phyloP scores from a whole-genome alignment of 1,139 yeast genomes.

The Candida glucosophila region DNA sequence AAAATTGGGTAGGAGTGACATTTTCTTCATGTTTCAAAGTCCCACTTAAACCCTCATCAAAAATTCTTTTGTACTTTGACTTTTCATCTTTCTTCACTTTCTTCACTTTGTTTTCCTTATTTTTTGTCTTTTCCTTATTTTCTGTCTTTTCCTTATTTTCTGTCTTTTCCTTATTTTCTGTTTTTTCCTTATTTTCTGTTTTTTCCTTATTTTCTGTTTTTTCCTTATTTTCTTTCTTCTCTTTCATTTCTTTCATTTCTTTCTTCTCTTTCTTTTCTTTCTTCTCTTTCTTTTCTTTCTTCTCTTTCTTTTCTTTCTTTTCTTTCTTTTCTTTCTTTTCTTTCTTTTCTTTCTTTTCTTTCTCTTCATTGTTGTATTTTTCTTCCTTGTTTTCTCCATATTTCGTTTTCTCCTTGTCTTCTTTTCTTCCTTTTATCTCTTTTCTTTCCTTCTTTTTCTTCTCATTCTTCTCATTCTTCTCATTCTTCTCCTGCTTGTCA shows the following conservation, averaged over 20 bases:
- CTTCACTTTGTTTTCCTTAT: no score
- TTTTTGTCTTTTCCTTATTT: neutral
- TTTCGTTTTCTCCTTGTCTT: no score
- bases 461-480: constrained; percentile 6
- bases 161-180: neutral
- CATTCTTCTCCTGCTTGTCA: constrained; percentile 8
- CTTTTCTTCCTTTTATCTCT: constrained; percentile 5
- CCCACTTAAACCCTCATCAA: neutral
- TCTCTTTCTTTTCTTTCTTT: constrained; percentile 17
- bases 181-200: constrained; percentile 3
- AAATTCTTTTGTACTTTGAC: no score
- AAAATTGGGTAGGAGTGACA: constrained; percentile 43
- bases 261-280: constrained; percentile 21
- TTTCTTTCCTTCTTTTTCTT: constrained; percentile 4
- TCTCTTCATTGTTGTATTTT: constrained; percentile 6
- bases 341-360: constrained; percentile 8
- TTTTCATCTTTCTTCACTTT: no score
- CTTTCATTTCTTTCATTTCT: constrained; percentile 20
- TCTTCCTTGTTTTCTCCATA: constrained; percentile 1
- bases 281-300: constrained; percentile 17
- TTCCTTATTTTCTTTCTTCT: constrained; percentile 7
- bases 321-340: constrained; percentile 16
- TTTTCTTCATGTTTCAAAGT: constrained; percentile 9
- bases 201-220: constrained; percentile 5
- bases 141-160: neutral